Evolutionary conservation across 345 rosid genomes (phyloP), one percentile per base, ranked within the genome.

Genomic region (Limnanthes douglasii): DNA sequence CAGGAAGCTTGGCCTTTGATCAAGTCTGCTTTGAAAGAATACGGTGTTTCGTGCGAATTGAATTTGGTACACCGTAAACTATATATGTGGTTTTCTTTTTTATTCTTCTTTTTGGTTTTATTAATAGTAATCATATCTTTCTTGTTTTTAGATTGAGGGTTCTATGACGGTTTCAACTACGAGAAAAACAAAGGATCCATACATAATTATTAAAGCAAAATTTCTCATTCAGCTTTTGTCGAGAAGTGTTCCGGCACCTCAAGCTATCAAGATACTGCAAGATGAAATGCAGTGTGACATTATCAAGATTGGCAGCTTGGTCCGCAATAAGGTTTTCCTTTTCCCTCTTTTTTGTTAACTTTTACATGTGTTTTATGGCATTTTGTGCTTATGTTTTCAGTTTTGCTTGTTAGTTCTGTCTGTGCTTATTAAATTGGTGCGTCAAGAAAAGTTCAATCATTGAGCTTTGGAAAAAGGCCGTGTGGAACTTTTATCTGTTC

Each of bases 231-330:
- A 72, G 66, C 94, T 90, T 49, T 53, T 90, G 11, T 72, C 98
- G 2, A 68, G 95, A 77, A 84, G 95, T 61, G 95, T 90, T 43
- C 86, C 95, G 48, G 98, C 98, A 25, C 85, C 84, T 55, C 95
- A 79, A 95, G 95, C 95, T n/a, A 55, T 90, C 46, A 79, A 72
- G 66, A 59, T 90, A 45, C 55, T 84, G 30, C 51, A 76, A 24
- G 98, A 84, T 46, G 94, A 84, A 38, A 32, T 72, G 72, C 84
- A 74, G n/a, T 90, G 86, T 22, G 98, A 84, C 54, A 62, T 84
- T 37, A 84, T 80, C 56, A 79, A 80, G 68, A 90, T 90, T 26
- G 82, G 86, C 34, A 65, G 44, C 60, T 61, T 90, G 62, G 90
- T 84, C 36, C 72, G 73, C 32, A 90, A 74, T 34, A 84, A 70